Evolutionary conservation across 345 rosid species (phyloP).

Genomic region (Raphanus raphanistrum): DNA sequence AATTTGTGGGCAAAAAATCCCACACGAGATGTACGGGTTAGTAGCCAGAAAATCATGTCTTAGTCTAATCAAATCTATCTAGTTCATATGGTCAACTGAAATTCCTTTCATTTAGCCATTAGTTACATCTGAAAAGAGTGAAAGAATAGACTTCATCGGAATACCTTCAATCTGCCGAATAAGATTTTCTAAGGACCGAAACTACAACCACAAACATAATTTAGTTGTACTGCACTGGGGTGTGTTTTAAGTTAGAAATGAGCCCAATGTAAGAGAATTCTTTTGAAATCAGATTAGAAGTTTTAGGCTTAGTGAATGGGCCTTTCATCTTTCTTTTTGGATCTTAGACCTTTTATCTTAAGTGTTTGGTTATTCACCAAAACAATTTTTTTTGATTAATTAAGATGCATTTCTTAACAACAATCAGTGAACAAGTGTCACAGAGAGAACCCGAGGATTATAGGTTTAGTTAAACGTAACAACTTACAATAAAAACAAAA

Average conservation of each 20-base stretch:
- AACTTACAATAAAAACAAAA: conserved; percentile 14
- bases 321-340: not conserved
- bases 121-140: no score
- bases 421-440: not conserved
- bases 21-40: not conserved
- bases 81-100: no score
- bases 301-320: not conserved
- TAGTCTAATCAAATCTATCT: no score
- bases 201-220: not conserved
- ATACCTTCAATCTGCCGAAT: no score
- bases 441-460: conserved; percentile 1
- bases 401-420: not conserved
- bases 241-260: no score
- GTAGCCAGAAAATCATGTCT: not conserved
- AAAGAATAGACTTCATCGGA: no score
- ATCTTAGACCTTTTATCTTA: not conserved
- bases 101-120: no score
- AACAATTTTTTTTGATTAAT: not conserved
- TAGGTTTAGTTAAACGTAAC: conserved; percentile 8
- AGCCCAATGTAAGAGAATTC: no score
- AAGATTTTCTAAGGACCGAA: not conserved
- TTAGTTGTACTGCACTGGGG: not conserved
- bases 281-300: not conserved
- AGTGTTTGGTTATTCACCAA: not conserved
- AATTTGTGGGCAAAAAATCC: not conserved